These are phyloP conservation scores for Cladosporium sp. DNA, from an alignment of 2,329 filamentous ascomycete genomes.

Conservation along the genomic window DNA sequence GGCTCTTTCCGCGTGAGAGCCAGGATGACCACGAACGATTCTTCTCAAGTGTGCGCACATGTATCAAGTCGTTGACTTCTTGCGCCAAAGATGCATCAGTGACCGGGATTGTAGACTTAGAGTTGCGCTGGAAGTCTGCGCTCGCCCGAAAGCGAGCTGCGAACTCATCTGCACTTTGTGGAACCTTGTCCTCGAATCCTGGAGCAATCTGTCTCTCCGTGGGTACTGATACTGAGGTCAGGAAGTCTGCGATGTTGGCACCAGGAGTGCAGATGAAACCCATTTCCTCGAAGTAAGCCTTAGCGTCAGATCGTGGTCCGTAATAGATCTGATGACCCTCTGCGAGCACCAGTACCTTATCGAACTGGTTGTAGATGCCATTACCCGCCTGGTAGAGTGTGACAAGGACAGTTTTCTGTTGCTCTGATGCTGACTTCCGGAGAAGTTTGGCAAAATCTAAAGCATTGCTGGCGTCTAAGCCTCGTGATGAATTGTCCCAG, in stretches of 20 bases:
- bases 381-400: conserved; percentile 68
- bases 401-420: conserved; percentile 57
- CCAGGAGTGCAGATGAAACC: conserved; percentile 61
- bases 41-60: conserved; percentile 42
- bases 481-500: conserved; percentile 65
- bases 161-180: conserved; percentile 43
- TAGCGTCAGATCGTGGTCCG: conserved; percentile 55
- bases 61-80: conserved; percentile 53
- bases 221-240: conserved; percentile 61
- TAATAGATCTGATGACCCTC: conserved; percentile 64
- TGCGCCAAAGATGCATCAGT: conserved; percentile 48
- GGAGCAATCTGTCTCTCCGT: conserved; percentile 44
- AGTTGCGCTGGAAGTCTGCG: conserved; percentile 38
- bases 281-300: conserved; percentile 60
- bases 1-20: conserved; percentile 29
- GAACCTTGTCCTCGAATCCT: conserved; percentile 42
- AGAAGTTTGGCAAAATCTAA: conserved; percentile 51
- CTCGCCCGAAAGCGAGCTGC: conserved; percentile 51
- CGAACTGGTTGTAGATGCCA: conserved; percentile 65
- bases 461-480: conserved; percentile 62
- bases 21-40: not conserved
- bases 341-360: conserved; percentile 66
- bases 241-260: conserved; percentile 61
- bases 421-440: conserved; percentile 59
- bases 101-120: conserved; percentile 25